These are phyloP conservation scores for Sporothrix pallida DNA, from an alignment of 2,329 filamentous ascomycete genomes.

Conservation along the genomic window DNA sequence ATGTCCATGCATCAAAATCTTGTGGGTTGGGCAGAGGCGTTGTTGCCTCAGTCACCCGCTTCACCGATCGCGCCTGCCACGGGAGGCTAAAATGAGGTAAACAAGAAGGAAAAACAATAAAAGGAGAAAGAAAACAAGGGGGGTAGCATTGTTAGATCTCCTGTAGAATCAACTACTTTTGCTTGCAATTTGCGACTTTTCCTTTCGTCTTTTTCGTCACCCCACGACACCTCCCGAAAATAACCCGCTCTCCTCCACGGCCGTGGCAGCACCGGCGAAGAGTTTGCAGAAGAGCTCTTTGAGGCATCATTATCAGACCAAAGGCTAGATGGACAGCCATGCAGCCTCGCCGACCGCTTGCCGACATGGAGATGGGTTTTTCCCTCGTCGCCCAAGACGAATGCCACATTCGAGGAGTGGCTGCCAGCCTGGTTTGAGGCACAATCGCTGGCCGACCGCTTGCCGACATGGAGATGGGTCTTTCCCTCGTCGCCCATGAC, in stretches of 20 bases:
- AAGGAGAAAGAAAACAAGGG: too few species aligned
- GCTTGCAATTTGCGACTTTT: too few species aligned
- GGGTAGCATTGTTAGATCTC: too few species aligned
- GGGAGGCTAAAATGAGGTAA: too few species aligned
- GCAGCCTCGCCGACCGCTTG: slow-evolving; percentile 44
- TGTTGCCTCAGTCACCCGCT: too few species aligned
- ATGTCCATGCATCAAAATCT: too few species aligned
- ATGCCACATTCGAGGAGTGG: slow-evolving; percentile 39
- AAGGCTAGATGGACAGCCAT: slow-evolving; percentile 28
- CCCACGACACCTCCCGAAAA: too few species aligned
- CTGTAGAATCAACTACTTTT: too few species aligned
- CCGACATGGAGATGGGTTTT: slow-evolving; percentile 56
- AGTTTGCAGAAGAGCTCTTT: slow-evolving; percentile 44
- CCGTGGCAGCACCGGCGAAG: slow-evolving; percentile 48
- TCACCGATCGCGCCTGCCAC: too few species aligned
- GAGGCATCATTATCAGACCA: slow-evolving; percentile 42
- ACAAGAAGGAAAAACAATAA: too few species aligned
- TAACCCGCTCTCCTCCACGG: slow-evolving; percentile 55
- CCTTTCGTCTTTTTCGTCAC: too few species aligned
- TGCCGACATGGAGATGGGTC: slow-evolving; percentile 52
- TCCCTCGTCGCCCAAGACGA: slow-evolving; percentile 48
- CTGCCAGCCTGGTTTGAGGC: slow-evolving; percentile 57
- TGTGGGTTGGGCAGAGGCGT: too few species aligned
- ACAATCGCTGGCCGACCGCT: slow-evolving; percentile 48
- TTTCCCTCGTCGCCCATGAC: slow-evolving; percentile 52